These are phyloP conservation scores for Stephania japonica DNA, from an alignment of 164 flowering plant genomes.

Conservation along the genomic window DNA sequence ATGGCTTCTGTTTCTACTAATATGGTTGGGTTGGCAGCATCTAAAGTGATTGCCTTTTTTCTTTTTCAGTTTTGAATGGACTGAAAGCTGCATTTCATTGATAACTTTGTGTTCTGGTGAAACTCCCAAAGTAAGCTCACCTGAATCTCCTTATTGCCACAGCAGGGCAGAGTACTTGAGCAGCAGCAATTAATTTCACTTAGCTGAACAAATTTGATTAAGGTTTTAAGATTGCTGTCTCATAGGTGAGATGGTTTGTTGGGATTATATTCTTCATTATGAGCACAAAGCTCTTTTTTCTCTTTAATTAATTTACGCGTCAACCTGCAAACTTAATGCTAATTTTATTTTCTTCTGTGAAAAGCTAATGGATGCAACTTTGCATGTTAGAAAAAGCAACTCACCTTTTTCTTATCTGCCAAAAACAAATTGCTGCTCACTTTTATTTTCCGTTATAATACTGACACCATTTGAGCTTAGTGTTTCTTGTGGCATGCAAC, in stretches of 20 bases:
- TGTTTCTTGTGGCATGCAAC: neutral
- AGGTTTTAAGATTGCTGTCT: neutral
- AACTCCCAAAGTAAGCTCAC: neutral
- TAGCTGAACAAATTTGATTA: neutral
- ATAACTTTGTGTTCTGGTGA: constrained; percentile 1
- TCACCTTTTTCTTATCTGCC: no score
- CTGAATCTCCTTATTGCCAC: neutral
- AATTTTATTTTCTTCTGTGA: neutral
- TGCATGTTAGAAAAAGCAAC: no score
- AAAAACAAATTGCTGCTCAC: no score
- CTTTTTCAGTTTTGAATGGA: neutral
- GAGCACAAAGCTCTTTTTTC: neutral
- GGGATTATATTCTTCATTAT: neutral
- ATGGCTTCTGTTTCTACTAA: neutral
- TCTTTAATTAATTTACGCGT: neutral
- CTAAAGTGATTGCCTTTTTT: neutral
- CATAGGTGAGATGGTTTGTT: neutral
- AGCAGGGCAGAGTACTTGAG: neutral
- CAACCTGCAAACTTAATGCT: neutral
- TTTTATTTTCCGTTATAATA: no score
- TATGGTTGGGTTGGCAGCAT: neutral
- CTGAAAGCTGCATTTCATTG: neutral
- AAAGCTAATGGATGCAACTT: no score
- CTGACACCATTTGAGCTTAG: neutral
- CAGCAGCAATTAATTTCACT: neutral